Conservation (phyloP, 129 eudicot species). For the Deinandra increscens region DNA sequence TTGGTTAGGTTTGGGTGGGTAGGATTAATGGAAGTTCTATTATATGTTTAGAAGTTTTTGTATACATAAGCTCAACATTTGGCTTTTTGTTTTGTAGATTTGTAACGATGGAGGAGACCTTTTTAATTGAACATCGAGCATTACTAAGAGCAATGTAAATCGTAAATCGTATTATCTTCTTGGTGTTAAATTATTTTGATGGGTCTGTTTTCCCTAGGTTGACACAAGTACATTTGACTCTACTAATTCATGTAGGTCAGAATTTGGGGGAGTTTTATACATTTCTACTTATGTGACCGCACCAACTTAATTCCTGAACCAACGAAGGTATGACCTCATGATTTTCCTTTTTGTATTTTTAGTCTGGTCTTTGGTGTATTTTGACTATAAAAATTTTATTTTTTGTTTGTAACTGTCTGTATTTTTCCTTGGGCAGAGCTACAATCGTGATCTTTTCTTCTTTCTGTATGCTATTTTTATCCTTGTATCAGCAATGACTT, state of each 20-base stretch:
- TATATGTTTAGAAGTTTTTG: background rate
- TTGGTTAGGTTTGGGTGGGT: background rate
- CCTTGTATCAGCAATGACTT: conserved; percentile 84
- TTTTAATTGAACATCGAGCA: conserved; percentile 84
- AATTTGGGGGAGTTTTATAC: conserved; percentile 82
- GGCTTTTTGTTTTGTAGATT: conserved; percentile 13
- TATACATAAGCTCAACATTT: background rate
- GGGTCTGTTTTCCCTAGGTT: conserved; percentile 10
- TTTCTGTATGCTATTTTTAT: conserved; percentile 70
- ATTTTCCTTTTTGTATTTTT: conserved; percentile 4
- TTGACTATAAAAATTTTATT: background rate
- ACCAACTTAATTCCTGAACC: conserved; percentile 74
- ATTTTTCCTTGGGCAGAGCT: conserved; percentile 53
- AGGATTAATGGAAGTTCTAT: background rate
- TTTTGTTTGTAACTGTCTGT: conserved; percentile 7
- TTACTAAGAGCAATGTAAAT: conserved; percentile 88
- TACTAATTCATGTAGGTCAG: conserved; percentile 62
- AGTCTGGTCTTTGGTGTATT: conserved; percentile 8
- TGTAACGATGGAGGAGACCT: conserved; percentile 95
- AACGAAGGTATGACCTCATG: conserved; percentile 51
- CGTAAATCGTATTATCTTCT: conserved; percentile 18
- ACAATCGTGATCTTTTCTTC: conserved; percentile 88
- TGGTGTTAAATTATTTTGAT: conserved; percentile 5
- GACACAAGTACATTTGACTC: conserved; percentile 16
- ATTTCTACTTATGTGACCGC: conserved; percentile 95